Conservation (phyloP, 2,329 filamentous ascomycete genomes). For the Cytospora leucostoma region DNA sequence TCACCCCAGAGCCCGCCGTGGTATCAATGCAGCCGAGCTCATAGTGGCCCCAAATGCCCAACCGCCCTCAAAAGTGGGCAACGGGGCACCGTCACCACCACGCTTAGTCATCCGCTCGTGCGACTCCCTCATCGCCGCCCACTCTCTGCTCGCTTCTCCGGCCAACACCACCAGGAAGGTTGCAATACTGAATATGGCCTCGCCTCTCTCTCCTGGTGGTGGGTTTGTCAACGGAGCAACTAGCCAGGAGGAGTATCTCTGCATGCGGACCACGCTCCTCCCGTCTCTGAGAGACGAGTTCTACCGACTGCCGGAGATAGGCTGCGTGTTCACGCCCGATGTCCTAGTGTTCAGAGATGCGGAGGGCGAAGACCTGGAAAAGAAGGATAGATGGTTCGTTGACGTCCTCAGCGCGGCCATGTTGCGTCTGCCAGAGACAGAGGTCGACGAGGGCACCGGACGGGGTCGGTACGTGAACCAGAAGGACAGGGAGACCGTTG, state of each 20-base stretch:
- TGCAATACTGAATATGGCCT: slow-evolving; percentile 35
- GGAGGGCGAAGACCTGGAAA: slow-evolving; percentile 34
- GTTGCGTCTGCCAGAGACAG: slow-evolving; percentile 57
- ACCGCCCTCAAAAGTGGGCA: background rate
- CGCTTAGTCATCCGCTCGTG: slow-evolving; percentile 12
- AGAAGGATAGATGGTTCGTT: slow-evolving; percentile 57
- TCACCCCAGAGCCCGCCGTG: slow-evolving; percentile 56
- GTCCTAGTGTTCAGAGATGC: slow-evolving; percentile 57
- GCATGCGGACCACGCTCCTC: slow-evolving; percentile 60
- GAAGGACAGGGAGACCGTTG: slow-evolving; percentile 52
- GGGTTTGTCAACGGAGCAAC: slow-evolving; percentile 61
- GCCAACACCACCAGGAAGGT: slow-evolving; percentile 9
- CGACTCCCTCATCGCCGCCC: slow-evolving; percentile 22
- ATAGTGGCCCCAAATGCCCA: slow-evolving; percentile 37
- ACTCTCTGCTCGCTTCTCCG: background rate
- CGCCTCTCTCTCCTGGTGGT: slow-evolving; percentile 60
- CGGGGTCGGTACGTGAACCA: slow-evolving; percentile 43
- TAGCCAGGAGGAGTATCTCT: slow-evolving; percentile 63
- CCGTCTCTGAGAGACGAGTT: slow-evolving; percentile 59
- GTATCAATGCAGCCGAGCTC: slow-evolving; percentile 54
- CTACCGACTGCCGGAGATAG: slow-evolving; percentile 61
- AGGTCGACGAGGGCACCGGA: slow-evolving; percentile 39
- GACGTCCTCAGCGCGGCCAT: slow-evolving; percentile 61
- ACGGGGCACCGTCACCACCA: background rate
- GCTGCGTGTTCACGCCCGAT: slow-evolving; percentile 58